phyloP scores from a whole-genome alignment of 148 eudicot species.

The Rhododendron vialii region DNA sequence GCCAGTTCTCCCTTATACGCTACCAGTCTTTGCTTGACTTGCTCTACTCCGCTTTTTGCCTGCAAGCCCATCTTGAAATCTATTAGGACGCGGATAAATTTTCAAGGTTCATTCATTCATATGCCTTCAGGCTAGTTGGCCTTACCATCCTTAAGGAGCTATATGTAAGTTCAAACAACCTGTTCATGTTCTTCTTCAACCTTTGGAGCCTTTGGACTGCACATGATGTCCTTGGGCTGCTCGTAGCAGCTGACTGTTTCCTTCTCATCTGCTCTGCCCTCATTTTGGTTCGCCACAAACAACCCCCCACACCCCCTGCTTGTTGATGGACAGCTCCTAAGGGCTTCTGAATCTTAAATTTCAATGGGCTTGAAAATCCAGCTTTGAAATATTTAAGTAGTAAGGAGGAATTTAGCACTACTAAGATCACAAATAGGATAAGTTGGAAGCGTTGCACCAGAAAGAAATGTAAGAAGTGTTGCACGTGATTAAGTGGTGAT shows the following conservation, averaged over 20 bases:
- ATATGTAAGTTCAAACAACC: not conserved
- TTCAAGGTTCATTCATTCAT: not conserved
- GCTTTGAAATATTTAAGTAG: not conserved
- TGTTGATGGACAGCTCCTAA: not conserved
- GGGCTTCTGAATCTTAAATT: not conserved
- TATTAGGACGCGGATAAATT: not conserved
- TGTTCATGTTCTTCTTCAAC: not conserved
- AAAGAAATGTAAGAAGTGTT: too few species aligned
- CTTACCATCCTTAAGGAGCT: not conserved
- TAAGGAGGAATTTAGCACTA: not conserved
- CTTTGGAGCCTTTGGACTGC: not conserved
- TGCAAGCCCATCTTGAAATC: not conserved
- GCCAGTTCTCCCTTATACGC: not conserved
- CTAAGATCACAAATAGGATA: not conserved
- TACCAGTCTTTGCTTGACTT: not conserved
- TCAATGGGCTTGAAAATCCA: not conserved
- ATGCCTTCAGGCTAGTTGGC: not conserved
- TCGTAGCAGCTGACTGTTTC: not conserved
- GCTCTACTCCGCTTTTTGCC: not conserved
- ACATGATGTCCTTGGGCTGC: not conserved
- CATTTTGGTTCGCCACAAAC: not conserved
- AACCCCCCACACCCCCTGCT: too few species aligned
- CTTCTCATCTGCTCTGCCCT: not conserved
- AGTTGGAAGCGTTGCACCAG: too few species aligned
- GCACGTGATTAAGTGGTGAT: too few species aligned